Evolutionary conservation across 2,329 filamentous ascomycete genomes (phyloP).

Genomic region (Taxawa tesnikishii): DNA sequence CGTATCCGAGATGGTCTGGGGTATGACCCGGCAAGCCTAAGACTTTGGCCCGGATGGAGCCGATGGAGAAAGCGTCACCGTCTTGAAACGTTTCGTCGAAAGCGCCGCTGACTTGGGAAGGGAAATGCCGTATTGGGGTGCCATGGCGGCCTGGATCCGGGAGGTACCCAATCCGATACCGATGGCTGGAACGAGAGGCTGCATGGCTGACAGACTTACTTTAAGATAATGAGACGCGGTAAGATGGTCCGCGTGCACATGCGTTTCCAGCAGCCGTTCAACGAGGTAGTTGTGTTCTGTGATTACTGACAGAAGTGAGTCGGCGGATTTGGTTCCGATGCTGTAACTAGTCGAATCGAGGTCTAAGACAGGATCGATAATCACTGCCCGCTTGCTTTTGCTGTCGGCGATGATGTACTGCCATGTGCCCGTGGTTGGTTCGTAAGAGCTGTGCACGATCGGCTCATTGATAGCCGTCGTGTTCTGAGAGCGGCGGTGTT

Average conservation of each 20-base stretch:
- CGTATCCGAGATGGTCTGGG: slow-evolving; percentile 48
- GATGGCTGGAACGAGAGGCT: slow-evolving; percentile 29
- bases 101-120: slow-evolving; percentile 29
- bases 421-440: slow-evolving; percentile 39
- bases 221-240: slow-evolving; percentile 49
- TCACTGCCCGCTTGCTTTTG: slow-evolving; percentile 32
- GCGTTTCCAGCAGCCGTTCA: slow-evolving; percentile 47
- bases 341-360: slow-evolving; percentile 33
- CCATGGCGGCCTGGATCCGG: slow-evolving; percentile 40
- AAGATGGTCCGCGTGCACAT: slow-evolving; percentile 49
- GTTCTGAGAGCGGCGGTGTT: no score
- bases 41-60: slow-evolving; percentile 30
- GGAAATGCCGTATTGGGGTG: slow-evolving; percentile 34
- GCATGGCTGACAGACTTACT: slow-evolving; percentile 22
- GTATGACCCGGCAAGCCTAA: slow-evolving; percentile 50
- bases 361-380: slow-evolving; percentile 53
- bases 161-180: slow-evolving; percentile 45
- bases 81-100: slow-evolving; percentile 45
- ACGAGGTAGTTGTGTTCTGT: slow-evolving; percentile 35
- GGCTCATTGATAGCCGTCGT: no score
- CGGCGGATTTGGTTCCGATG: slow-evolving; percentile 41
- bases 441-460: slow-evolving; percentile 20
- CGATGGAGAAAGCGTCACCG: slow-evolving; percentile 41
- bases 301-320: slow-evolving; percentile 35
- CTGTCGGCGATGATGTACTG: slow-evolving; percentile 50